These are phyloP conservation scores for Calonectria henricotiae DNA, from an alignment of 2,329 filamentous ascomycete genomes.

Conservation along the genomic window DNA sequence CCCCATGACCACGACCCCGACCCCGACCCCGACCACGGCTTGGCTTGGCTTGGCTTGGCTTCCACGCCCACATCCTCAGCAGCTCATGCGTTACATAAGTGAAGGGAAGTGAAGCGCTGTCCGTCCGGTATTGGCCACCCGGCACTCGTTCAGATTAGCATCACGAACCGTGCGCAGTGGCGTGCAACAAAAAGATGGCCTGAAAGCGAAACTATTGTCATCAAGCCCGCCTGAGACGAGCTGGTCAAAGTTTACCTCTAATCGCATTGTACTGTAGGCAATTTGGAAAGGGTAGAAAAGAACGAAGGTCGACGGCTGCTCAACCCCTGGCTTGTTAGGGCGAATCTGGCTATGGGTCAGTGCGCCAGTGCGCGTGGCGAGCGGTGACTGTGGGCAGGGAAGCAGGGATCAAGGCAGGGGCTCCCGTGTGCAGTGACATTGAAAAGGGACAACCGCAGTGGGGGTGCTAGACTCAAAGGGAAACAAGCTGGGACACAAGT, in stretches of 20 bases:
- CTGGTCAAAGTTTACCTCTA: conserved; percentile 7
- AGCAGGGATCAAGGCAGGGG: conserved; percentile 24
- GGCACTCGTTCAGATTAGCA: conserved; percentile 7
- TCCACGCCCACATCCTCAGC: neutral
- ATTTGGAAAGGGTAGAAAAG: conserved; percentile 22
- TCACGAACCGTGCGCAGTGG: conserved; percentile 21
- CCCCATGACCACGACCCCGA: conserved; percentile 22
- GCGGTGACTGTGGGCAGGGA: conserved; percentile 29
- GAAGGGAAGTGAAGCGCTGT: neutral
- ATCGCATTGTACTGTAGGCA: conserved; percentile 15
- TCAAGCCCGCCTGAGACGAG: conserved; percentile 13
- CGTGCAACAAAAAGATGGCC: conserved; percentile 18
- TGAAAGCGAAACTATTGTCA: conserved; percentile 20
- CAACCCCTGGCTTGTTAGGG: conserved; percentile 17
- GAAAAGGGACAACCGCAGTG: conserved; percentile 27
- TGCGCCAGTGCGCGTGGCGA: conserved; percentile 29
- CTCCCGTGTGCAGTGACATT: conserved; percentile 41
- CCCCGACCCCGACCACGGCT: conserved; percentile 21
- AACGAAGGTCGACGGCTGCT: neutral
- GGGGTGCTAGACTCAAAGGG: conserved; percentile 22
- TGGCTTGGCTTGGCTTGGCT: neutral
- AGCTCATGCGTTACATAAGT: conserved; percentile 7
- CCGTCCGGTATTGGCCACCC: neutral
- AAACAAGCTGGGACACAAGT: conserved; percentile 34
- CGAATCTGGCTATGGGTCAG: conserved; percentile 27